These are phyloP conservation scores for Pterocarpus santalinus DNA, from an alignment of 306 rosid genomes.

Conservation along the genomic window DNA sequence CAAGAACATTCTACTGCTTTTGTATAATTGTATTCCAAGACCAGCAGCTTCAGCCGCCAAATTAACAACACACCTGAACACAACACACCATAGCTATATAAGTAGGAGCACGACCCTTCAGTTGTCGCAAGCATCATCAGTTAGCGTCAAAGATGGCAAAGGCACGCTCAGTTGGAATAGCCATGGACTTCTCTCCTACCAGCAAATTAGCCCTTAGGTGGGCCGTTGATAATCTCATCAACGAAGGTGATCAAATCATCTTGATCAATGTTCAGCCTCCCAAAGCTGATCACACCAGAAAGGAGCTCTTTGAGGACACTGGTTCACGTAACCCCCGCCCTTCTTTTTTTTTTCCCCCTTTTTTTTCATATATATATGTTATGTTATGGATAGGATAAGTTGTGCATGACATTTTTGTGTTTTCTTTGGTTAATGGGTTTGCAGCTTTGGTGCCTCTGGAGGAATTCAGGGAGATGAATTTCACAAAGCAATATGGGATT, in stretches of 20 bases:
- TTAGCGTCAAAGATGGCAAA: slow-evolving; percentile 48
- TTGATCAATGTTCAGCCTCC: slow-evolving; percentile 75
- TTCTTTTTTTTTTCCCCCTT: neutral
- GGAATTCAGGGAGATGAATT: slow-evolving; percentile 70
- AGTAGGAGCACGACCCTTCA: neutral
- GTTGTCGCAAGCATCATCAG: slow-evolving; percentile 22
- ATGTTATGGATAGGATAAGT: neutral
- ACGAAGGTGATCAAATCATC: slow-evolving; percentile 60
- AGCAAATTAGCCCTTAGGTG: slow-evolving; percentile 83
- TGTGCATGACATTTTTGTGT: neutral
- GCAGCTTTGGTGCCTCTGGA: slow-evolving; percentile 85
- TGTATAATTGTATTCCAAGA: slow-evolving; percentile 1
- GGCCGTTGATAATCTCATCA: slow-evolving; percentile 68
- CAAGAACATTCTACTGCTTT: slow-evolving; percentile 40
- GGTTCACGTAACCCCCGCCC: slow-evolving; percentile 59
- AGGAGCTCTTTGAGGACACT: slow-evolving; percentile 67
- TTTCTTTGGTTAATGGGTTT: neutral
- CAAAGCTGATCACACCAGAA: slow-evolving; percentile 64
- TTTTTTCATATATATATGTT: neutral
- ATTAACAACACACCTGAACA: neutral
- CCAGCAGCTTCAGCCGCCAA: slow-evolving; percentile 4
- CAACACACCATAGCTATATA: slow-evolving; percentile 21
- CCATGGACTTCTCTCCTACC: slow-evolving; percentile 75
- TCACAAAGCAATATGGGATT: slow-evolving; percentile 82
- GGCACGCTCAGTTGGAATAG: slow-evolving; percentile 65